Percentiles rank a stretch among this genome's conserved stretches.
Evolutionary conservation across 768 basidiomycete species (phyloP).

Genomic region (Kwoniella europaea): DNA sequence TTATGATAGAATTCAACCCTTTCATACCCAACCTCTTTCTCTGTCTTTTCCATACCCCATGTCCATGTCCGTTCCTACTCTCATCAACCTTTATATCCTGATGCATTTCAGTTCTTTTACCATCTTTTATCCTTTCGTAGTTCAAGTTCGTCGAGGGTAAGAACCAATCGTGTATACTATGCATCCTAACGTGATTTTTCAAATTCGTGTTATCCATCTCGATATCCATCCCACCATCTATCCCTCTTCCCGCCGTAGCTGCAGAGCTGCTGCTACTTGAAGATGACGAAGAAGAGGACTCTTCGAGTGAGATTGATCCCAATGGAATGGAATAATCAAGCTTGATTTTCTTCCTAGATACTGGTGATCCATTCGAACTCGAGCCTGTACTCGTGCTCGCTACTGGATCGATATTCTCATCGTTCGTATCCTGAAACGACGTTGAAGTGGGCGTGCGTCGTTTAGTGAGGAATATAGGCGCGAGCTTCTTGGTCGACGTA

Average conservation of each 20-base stretch:
- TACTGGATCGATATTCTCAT: background rate
- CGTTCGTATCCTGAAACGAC: background rate
- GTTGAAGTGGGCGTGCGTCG: constrained; percentile 4
- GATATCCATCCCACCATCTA: background rate
- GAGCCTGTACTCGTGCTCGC: too few species aligned
- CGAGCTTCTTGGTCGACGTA: constrained; percentile 20
- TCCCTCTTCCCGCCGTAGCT: background rate
- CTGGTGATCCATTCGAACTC: constrained; percentile 13
- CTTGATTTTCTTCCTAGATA: constrained; percentile 17
- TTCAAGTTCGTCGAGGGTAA: constrained; percentile 19
- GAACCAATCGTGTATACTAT: constrained; percentile 31
- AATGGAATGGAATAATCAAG: constrained; percentile 1
- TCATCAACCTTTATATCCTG: background rate
- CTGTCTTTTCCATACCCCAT: constrained; percentile 18
- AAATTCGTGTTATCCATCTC: background rate
- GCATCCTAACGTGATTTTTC: constrained; percentile 21
- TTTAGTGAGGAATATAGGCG: constrained; percentile 23
- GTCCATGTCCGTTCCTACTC: background rate
- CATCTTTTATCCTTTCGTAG: constrained; percentile 21
- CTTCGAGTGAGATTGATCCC: constrained; percentile 8
- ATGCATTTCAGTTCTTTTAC: background rate
- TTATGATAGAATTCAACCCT: background rate
- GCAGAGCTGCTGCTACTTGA: background rate
- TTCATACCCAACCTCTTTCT: constrained; percentile 18
- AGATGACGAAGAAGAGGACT: constrained; percentile 5